Conservation (phyloP, 2,329 filamentous ascomycete species). For the Neofusicoccum umdonicola region DNA sequence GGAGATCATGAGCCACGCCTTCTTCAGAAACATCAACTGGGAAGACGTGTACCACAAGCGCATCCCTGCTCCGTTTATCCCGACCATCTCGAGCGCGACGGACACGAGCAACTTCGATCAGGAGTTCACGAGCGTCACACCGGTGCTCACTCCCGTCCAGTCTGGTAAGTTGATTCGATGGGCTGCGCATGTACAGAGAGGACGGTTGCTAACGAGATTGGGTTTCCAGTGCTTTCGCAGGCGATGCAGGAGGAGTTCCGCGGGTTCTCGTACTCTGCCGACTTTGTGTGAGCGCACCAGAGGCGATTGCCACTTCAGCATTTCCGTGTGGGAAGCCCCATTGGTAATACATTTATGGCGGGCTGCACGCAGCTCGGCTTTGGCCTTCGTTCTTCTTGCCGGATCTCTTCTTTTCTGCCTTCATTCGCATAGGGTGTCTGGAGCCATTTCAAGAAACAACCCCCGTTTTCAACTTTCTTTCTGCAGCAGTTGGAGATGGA, state of each 20-base stretch:
- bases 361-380: background rate
- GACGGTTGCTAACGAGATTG: constrained; percentile 23
- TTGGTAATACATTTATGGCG: constrained; percentile 10
- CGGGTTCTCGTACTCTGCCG: constrained; percentile 94
- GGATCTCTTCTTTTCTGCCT: background rate
- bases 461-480: constrained; percentile 5
- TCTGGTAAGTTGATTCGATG: constrained; percentile 67
- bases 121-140: constrained; percentile 97
- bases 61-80: constrained; percentile 82
- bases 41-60: constrained; percentile 98
- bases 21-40: constrained; percentile 98
- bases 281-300: constrained; percentile 60
- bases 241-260: constrained; percentile 99
- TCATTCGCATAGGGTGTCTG: constrained; percentile 13
- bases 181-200: background rate
- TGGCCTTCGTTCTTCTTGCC: constrained; percentile 8
- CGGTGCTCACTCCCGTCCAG: constrained; percentile 93
- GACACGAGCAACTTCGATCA: constrained; percentile 99
- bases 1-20: constrained; percentile 98
- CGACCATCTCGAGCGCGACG: constrained; percentile 83
- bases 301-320: background rate
- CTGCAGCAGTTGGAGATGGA: background rate
- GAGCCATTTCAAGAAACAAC: constrained; percentile 12
- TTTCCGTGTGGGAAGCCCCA: background rate
- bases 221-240: constrained; percentile 76